phyloP scores from a whole-genome alignment of 495 filamentous ascomycete genomes.

The Annulohypoxylon maeteangense region DNA sequence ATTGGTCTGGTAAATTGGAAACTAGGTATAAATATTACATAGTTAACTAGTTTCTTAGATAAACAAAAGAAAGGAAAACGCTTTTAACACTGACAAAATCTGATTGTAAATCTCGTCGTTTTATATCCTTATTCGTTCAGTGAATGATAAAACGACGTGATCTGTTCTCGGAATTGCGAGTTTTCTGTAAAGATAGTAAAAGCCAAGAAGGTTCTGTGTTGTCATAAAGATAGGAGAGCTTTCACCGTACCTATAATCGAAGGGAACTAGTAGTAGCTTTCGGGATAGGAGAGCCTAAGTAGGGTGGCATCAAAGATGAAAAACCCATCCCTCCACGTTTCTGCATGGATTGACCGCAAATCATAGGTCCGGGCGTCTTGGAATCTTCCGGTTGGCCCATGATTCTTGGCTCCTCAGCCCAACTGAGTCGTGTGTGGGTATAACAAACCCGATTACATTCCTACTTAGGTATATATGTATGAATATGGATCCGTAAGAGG shows the following conservation, averaged over 20 bases:
- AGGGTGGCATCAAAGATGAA: conserved; percentile 29
- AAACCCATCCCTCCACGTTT: conserved; percentile 39
- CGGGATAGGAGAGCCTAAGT: conserved; percentile 9
- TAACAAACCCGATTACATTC: conserved; percentile 18
- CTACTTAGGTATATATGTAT: neutral
- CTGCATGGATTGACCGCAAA: conserved; percentile 41
- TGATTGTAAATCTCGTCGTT: neutral
- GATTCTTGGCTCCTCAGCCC: conserved; percentile 32
- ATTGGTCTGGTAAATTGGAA: neutral
- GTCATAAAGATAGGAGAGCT: conserved; percentile 6
- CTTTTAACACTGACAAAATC: neutral
- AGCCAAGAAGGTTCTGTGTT: conserved; percentile 8
- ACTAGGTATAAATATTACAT: too few relatives aligned
- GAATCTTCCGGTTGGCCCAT: conserved; percentile 40
- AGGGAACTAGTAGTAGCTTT: conserved; percentile 14
- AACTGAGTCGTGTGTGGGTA: conserved; percentile 14
- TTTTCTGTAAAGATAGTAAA: neutral
- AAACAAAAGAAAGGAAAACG: neutral
- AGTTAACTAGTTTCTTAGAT: too few relatives aligned
- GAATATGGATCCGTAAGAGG: conserved; percentile 6
- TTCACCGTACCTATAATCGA: conserved; percentile 15
- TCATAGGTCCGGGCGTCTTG: conserved; percentile 26
- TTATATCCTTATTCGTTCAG: neutral
- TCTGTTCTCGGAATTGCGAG: neutral
- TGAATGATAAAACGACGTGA: neutral